Conservation (phyloP, 2,329 filamentous ascomycete species). For the Aureobasidium sp. region DNA sequence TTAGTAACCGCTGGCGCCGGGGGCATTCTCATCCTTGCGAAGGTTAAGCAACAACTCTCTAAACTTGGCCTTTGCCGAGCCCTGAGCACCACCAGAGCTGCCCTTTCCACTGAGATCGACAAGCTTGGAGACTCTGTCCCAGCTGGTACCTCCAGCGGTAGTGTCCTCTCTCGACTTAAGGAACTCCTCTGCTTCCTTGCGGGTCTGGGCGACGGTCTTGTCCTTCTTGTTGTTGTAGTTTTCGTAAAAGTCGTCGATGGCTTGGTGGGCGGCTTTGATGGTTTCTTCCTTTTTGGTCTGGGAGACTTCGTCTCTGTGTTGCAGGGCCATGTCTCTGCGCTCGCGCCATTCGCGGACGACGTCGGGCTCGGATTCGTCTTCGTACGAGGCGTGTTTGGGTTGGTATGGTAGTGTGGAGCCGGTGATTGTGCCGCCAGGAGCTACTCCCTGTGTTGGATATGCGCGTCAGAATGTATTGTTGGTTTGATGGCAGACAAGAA, state of each 20-base stretch:
- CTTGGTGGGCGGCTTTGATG: conserved; percentile 78
- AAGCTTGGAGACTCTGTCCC: conserved; percentile 95
- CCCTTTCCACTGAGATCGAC: conserved; percentile 97
- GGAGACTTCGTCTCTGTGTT: conserved; percentile 78
- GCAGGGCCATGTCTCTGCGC: conserved; percentile 71
- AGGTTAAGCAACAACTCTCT: conserved; percentile 79
- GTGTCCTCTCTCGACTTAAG: conserved; percentile 83
- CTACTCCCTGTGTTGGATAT: conserved; percentile 49
- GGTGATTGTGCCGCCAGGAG: conserved; percentile 72
- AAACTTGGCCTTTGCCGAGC: conserved; percentile 94
- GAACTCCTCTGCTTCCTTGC: conserved; percentile 89
- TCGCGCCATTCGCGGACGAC: conserved; percentile 87
- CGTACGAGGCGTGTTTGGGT: conserved; percentile 41
- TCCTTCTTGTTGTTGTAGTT: conserved; percentile 99
- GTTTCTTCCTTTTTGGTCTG: conserved; percentile 76
- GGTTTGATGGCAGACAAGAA: background rate
- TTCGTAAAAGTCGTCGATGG: conserved; percentile 98
- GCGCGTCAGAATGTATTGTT: background rate
- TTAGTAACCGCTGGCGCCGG: conserved; percentile 45
- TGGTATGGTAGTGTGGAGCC: conserved; percentile 53
- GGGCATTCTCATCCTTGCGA: conserved; percentile 87
- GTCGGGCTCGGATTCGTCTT: conserved; percentile 77
- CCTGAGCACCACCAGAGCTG: conserved; percentile 71
- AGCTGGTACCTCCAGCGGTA: conserved; percentile 88
- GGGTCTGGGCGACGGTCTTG: conserved; percentile 80